Evolutionary conservation across 1,139 yeast genomes (phyloP).

Genomic region (Sporopachydermia cereana): DNA sequence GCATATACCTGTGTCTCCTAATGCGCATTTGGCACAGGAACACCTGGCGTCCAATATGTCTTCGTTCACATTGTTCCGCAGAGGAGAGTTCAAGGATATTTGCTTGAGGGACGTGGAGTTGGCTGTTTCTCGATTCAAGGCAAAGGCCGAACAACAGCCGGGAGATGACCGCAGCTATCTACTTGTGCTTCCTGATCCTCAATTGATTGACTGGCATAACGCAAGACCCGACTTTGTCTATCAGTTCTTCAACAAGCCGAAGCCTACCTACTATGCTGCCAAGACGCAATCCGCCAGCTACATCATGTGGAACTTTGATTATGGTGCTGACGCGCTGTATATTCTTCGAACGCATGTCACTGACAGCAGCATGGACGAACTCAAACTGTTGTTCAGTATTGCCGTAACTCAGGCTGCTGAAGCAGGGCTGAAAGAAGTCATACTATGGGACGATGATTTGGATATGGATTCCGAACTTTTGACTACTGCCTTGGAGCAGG

Average conservation of each 20-base stretch:
- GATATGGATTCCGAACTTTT: slow-evolving; percentile 10
- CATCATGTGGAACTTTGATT: slow-evolving; percentile 37
- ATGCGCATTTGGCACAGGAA: slow-evolving; percentile 16
- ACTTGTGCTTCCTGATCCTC: slow-evolving; percentile 27
- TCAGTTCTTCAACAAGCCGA: slow-evolving; percentile 13
- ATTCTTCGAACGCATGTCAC: slow-evolving; percentile 20
- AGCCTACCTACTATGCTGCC: slow-evolving; percentile 23
- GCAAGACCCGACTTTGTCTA: slow-evolving; percentile 30
- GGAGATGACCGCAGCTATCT: slow-evolving; percentile 13
- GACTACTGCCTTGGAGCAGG: slow-evolving; percentile 6
- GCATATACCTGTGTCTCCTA: slow-evolving; percentile 29
- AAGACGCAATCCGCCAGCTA: slow-evolving; percentile 22
- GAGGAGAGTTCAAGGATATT: slow-evolving; percentile 24
- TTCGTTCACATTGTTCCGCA: slow-evolving; percentile 18
- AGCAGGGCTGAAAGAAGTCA: slow-evolving; percentile 17
- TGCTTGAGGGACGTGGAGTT: slow-evolving; percentile 22
- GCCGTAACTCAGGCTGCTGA: slow-evolving; percentile 9
- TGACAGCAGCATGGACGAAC: slow-evolving; percentile 7
- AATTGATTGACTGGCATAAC: slow-evolving; percentile 31
- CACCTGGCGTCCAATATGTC: slow-evolving; percentile 7
- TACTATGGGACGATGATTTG: slow-evolving; percentile 18
- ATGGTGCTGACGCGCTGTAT: slow-evolving; percentile 26
- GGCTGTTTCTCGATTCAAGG: slow-evolving; percentile 18
- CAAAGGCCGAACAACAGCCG: slow-evolving; percentile 22
- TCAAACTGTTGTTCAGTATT: not conserved